phyloP scores from a whole-genome alignment of 164 flowering plant species.

The Aristolochia contorta region DNA sequence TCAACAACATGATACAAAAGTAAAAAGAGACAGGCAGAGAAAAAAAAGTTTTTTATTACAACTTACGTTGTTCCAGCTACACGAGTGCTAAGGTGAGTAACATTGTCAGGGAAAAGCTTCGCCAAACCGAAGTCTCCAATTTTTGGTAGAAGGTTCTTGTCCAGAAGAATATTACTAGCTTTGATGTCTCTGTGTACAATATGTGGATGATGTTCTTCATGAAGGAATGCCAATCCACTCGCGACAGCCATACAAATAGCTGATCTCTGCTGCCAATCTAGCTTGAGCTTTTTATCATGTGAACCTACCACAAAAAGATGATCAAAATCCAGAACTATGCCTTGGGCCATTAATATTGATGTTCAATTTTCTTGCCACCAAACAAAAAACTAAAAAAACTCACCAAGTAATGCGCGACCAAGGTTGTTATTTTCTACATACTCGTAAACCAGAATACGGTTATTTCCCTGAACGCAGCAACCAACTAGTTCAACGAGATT shows the following conservation, averaged over 20 bases:
- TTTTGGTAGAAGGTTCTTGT: constrained; percentile 57
- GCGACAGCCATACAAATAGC: constrained; percentile 74
- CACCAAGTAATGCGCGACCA: constrained; percentile 56
- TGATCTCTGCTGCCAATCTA: constrained; percentile 65
- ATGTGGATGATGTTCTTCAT: constrained; percentile 75
- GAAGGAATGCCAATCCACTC: constrained; percentile 64
- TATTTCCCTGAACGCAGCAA: constrained; percentile 45
- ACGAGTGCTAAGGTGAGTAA: constrained; percentile 90
- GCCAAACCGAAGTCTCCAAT: constrained; percentile 97
- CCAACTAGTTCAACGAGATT: constrained; percentile 71
- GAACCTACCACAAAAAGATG: constrained; percentile 29
- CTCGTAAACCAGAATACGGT: constrained; percentile 62
- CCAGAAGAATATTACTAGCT: constrained; percentile 86
- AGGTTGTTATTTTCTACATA: constrained; percentile 69
- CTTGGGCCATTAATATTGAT: not conserved
- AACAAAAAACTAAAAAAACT: constrained; percentile 1
- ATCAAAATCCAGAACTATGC: constrained; percentile 4
- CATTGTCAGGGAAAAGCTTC: constrained; percentile 81
- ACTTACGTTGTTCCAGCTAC: constrained; percentile 91
- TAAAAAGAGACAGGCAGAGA: too few species aligned
- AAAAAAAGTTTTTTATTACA: not conserved
- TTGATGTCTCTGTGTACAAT: constrained; percentile 93
- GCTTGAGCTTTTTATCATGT: constrained; percentile 20
- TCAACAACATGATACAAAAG: too few species aligned
- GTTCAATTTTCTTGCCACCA: too few species aligned